A percentile compares a stretch with the other conserved stretches of the same genome.
phyloP scores from a whole-genome alignment of 768 basidiomycete genomes.

The Rhodotorula sphaerocarpa region DNA sequence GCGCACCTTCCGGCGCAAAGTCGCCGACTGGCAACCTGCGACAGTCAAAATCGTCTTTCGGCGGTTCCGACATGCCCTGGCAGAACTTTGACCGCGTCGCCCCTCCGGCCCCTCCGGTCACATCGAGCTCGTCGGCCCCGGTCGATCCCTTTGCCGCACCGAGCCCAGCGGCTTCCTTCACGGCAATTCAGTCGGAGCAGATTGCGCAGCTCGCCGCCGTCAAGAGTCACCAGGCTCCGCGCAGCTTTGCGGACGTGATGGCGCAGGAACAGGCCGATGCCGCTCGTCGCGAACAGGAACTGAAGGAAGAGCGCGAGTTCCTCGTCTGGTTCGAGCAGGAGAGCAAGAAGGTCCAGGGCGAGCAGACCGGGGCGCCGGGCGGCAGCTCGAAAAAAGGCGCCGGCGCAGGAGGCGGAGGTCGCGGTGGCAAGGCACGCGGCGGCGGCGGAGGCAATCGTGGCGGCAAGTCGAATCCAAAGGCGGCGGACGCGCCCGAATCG shows the following conservation, averaged over 20 bases:
- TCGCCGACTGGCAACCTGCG: not conserved
- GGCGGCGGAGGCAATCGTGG: not conserved
- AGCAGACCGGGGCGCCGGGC: not conserved
- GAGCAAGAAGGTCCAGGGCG: slow-evolving; percentile 19
- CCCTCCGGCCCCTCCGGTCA: slow-evolving; percentile 3
- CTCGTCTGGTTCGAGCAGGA: slow-evolving; percentile 38
- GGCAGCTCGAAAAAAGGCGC: not conserved
- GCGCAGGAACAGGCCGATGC: slow-evolving; percentile 31
- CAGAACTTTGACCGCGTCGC: slow-evolving; percentile 31
- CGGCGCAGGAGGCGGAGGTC: not conserved
- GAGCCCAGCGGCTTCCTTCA: slow-evolving; percentile 22
- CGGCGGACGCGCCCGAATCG: not conserved
- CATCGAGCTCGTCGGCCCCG: slow-evolving; percentile 4
- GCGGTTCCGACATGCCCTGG: slow-evolving; percentile 34
- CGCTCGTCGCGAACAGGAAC: slow-evolving; percentile 2
- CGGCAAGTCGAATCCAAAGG: slow-evolving; percentile 6
- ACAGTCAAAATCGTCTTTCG: slow-evolving; percentile 10
- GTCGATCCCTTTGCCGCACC: slow-evolving; percentile 24
- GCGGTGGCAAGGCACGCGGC: slow-evolving; percentile 5
- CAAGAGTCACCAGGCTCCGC: slow-evolving; percentile 21
- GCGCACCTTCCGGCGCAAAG: slow-evolving; percentile 3
- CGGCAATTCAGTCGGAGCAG: slow-evolving; percentile 36
- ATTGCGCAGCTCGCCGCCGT: slow-evolving; percentile 25
- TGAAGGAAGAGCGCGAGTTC: slow-evolving; percentile 32
- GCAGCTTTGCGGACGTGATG: slow-evolving; percentile 38